Conservation (phyloP, 2,329 filamentous ascomycete species). For the Paramyrothecium roridum region DNA sequence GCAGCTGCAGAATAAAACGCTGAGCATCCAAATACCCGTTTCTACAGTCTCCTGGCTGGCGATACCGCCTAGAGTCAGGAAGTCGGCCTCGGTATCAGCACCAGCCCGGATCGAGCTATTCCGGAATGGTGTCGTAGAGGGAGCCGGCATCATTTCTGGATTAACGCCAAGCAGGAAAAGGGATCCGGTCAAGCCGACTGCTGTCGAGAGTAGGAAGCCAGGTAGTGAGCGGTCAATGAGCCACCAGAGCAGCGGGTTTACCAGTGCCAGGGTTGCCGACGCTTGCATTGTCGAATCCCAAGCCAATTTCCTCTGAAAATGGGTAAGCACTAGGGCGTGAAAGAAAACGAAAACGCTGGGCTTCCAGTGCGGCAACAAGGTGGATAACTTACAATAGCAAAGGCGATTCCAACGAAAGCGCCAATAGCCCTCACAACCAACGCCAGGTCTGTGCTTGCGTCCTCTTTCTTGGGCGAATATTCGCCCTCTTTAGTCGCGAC, state of each 20-base stretch:
- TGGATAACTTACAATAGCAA: slow-evolving; percentile 67
- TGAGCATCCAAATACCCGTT: slow-evolving; percentile 83
- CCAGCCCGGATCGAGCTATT: slow-evolving; percentile 12
- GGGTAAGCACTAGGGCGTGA: slow-evolving; percentile 9
- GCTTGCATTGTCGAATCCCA: slow-evolving; percentile 96
- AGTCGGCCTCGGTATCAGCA: slow-evolving; percentile 7
- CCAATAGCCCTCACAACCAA: slow-evolving; percentile 55
- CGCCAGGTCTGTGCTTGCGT: slow-evolving; percentile 68
- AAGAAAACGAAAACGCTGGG: neutral
- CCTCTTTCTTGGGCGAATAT: slow-evolving; percentile 22
- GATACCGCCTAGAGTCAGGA: slow-evolving; percentile 42
- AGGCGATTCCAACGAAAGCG: slow-evolving; percentile 59
- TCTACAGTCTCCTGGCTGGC: slow-evolving; percentile 64
- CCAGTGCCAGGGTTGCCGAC: slow-evolving; percentile 81
- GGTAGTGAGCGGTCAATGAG: slow-evolving; percentile 86
- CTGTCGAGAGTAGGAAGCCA: slow-evolving; percentile 75
- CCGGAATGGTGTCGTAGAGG: slow-evolving; percentile 37
- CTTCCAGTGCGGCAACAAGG: neutral
- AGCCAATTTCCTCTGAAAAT: slow-evolving; percentile 72
- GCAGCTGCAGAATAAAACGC: slow-evolving; percentile 90
- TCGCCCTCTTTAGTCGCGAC: slow-evolving; percentile 22
- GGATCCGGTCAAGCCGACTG: slow-evolving; percentile 73
- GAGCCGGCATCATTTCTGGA: slow-evolving; percentile 73
- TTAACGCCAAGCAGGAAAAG: slow-evolving; percentile 70
- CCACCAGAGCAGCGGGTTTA: slow-evolving; percentile 94